Evolutionary conservation across 169 alveolate species (phyloP), one percentile per base, ranked within the genome.

Genomic region (Besnoitia besnoiti): DNA sequence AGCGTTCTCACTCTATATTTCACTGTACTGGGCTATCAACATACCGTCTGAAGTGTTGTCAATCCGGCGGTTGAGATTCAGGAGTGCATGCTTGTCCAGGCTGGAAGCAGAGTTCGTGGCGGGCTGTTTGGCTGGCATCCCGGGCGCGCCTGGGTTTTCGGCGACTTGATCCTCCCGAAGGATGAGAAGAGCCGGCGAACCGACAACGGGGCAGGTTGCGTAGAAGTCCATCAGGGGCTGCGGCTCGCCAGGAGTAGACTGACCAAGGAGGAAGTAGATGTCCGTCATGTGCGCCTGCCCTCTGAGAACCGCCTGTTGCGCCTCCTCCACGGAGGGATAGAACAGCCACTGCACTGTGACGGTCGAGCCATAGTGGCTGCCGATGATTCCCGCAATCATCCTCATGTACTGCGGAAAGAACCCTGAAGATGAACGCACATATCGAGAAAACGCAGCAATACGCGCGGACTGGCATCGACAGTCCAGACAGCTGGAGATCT

Each of bases 221-320:
- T 87, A 87, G 77, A 87, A 87, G 73, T 87, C 50, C 76, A 44
- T 33, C 75, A 49, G 87, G 49, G 85, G 92, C 50, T 35, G 85
- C 33, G 50, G 92, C 73, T n/a, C 85, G 50, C 84, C 93, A 40
- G 93, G 93, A 12, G 84, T 47, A 1, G 93, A 75, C 50, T 90
- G 93, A 21, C 61, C 87, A 4, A 77, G 87, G 1, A 76, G 49
- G 82, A 90, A 90, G 89, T 90, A 90, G 42, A 90, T 90, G 49
- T 90, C 93, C 46, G 93, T 90, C 93, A 90, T 90, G 59, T 90
- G 89, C 8, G 93, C 67, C 40, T 90, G 77, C 30, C 93, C 93
- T 1, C 27, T 50, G 40, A 90, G 44, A 16, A 90, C 93, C n/a
- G 89, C 55, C 37, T 33, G 51, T 27, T 73, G 62, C 14, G 89